A percentile compares a stretch with the other conserved stretches of the same genome.
These are phyloP conservation scores for Candida piceae DNA, from an alignment of 805 yeast genomes.

Conservation along the genomic window DNA sequence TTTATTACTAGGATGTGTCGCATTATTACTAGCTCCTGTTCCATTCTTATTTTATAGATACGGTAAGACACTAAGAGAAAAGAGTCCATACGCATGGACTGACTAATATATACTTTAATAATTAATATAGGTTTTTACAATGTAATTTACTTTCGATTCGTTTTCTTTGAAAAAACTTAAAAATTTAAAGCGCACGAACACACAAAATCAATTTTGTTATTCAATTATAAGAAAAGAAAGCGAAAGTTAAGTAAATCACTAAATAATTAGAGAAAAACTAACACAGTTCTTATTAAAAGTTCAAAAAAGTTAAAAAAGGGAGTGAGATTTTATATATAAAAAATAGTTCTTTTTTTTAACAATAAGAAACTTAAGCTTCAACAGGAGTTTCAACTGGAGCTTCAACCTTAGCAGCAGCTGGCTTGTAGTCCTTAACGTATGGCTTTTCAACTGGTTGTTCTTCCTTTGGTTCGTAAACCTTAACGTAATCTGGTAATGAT, in stretches of 20 bases:
- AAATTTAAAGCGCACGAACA: background rate
- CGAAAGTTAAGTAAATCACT: background rate
- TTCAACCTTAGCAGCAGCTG: constrained; percentile 32
- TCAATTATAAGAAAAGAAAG: background rate
- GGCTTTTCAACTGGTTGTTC: constrained; percentile 80
- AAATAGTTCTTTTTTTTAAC: no score
- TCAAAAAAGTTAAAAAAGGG: background rate
- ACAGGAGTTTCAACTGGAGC: constrained; percentile 32
- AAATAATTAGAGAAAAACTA: background rate
- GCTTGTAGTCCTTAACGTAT: constrained; percentile 71
- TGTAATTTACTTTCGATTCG: no score
- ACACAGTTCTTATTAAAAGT: background rate
- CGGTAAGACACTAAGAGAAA: constrained; percentile 41
- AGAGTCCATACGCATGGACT: constrained; percentile 44
- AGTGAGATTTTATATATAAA: background rate
- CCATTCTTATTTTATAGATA: constrained; percentile 49
- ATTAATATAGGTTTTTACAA: no score
- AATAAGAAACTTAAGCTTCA: constrained; percentile 15
- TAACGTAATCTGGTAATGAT: constrained; percentile 93
- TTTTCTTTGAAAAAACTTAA: no score
- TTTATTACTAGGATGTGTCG: constrained; percentile 44
- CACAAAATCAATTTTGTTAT: background rate
- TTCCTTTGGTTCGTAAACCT: constrained; percentile 91
- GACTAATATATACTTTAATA: constrained; percentile 4
- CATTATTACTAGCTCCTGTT: constrained; percentile 46